A percentile compares a stretch with the other conserved stretches of the same genome.
phyloP scores from a whole-genome alignment of 1,284 basidiomycete species.

The Boletus sp. region DNA sequence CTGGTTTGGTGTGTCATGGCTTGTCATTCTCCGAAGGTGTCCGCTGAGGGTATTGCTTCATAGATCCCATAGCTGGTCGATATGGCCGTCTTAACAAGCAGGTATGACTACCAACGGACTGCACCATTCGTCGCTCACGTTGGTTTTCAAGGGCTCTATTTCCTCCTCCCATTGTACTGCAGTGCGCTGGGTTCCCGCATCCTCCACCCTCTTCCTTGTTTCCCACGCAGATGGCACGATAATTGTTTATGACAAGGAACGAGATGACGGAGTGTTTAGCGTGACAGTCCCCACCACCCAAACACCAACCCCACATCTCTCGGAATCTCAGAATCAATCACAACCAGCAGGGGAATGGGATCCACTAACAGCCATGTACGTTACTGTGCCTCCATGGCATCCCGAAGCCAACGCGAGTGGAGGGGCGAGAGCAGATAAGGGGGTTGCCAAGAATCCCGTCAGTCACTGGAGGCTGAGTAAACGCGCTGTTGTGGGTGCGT shows the following conservation, averaged over 20 bases:
- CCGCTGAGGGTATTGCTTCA: constrained; percentile 1
- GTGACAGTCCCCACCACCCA: constrained; percentile 51
- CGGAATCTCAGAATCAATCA: constrained; percentile 15
- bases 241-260: constrained; percentile 85
- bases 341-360: constrained; percentile 54
- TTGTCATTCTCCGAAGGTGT: background rate
- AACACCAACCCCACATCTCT: constrained; percentile 7
- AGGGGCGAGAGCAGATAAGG: constrained; percentile 53
- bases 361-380: constrained; percentile 69
- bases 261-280: constrained; percentile 78
- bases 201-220: constrained; percentile 84
- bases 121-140: constrained; percentile 21
- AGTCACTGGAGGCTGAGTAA: constrained; percentile 79
- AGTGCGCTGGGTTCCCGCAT: constrained; percentile 87
- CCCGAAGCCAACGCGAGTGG: constrained; percentile 47
- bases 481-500: constrained; percentile 71
- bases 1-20: constrained; percentile 70
- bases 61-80: constrained; percentile 80
- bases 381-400: constrained; percentile 83
- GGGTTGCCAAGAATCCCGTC: constrained; percentile 77
- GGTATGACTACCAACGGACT: constrained; percentile 37
- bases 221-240: constrained; percentile 89
- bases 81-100: constrained; percentile 93
- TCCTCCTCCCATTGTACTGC: constrained; percentile 42
- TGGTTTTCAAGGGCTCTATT: constrained; percentile 19